Evolutionary conservation across 2,329 filamentous ascomycete species (phyloP).

Genomic region (Aspergillus novoparasiticus): DNA sequence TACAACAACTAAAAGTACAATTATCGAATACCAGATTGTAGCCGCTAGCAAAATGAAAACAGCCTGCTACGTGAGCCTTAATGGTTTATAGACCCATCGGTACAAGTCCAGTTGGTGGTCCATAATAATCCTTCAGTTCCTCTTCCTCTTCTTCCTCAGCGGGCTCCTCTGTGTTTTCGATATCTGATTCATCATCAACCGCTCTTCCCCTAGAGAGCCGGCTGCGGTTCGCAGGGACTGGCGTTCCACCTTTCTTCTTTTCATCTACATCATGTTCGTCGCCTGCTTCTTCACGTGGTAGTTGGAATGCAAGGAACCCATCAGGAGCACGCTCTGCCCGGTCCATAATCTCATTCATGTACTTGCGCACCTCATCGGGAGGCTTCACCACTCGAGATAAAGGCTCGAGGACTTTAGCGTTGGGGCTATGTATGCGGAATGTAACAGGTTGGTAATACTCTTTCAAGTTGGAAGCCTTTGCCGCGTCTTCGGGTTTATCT

Average conservation of each 20-base stretch:
- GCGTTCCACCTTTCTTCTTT: conserved; percentile 23
- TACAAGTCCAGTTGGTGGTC: conserved; percentile 38
- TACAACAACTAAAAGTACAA: not conserved
- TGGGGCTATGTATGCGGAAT: conserved; percentile 57
- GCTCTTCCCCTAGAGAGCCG: conserved; percentile 27
- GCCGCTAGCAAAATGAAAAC: not conserved
- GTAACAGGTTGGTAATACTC: conserved; percentile 58
- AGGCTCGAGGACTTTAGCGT: conserved; percentile 56
- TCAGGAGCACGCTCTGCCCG: conserved; percentile 58
- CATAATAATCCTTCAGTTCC: conserved; percentile 46
- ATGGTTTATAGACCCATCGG: conserved; percentile 25
- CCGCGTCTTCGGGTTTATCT: conserved; percentile 14
- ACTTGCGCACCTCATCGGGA: conserved; percentile 53
- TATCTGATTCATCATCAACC: conserved; percentile 15
- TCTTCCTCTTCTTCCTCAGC: conserved; percentile 29
- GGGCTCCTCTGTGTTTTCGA: conserved; percentile 12
- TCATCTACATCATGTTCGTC: conserved; percentile 32
- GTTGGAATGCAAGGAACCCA: conserved; percentile 57
- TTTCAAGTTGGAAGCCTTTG: conserved; percentile 31
- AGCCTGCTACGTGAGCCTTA: not conserved
- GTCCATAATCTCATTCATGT: conserved; percentile 62
- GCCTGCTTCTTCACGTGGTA: conserved; percentile 49
- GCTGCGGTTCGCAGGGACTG: conserved; percentile 24
- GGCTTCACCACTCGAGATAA: conserved; percentile 60
- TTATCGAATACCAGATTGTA: not conserved